Evolutionary conservation across 345 rosid genomes (phyloP).

Genomic region (Melaleuca quinquenervia): DNA sequence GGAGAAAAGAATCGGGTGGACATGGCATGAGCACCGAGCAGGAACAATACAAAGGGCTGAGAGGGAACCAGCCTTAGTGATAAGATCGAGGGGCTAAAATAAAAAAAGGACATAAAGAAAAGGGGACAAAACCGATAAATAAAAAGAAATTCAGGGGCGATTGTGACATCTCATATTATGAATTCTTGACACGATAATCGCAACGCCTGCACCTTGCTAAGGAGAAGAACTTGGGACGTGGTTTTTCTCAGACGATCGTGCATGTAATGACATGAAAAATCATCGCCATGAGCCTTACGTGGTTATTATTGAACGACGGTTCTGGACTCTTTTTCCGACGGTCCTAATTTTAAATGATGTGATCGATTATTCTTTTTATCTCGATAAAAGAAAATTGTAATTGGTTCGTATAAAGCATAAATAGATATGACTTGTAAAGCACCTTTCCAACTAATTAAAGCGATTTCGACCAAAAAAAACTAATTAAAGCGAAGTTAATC

Average conservation of each 20-base stretch:
- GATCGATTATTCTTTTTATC: too few species aligned
- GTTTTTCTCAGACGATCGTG: fast-evolving
- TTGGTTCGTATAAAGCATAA: too few species aligned
- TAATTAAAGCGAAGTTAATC: too few species aligned
- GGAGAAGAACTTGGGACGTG: not conserved
- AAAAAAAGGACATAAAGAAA: not conserved
- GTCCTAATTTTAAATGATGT: too few species aligned
- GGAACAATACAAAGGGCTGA: not conserved
- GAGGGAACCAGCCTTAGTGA: not conserved
- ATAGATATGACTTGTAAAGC: too few species aligned
- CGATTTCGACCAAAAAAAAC: too few species aligned
- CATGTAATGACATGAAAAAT: not conserved
- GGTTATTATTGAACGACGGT: too few species aligned
- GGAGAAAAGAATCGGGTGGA: not conserved
- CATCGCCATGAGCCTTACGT: not conserved
- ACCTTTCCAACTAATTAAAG: too few species aligned
- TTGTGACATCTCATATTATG: not conserved
- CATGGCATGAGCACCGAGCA: not conserved
- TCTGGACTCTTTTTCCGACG: too few species aligned
- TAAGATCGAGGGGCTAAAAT: not conserved
- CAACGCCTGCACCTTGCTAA: not conserved
- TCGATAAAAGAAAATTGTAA: too few species aligned
- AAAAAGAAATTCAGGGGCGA: too few species aligned
- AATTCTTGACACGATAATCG: not conserved
- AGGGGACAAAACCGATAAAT: too few species aligned